Evolutionary conservation across 73 alveolate genomes (phyloP).

Genomic region (Paramecium biaurelia): DNA sequence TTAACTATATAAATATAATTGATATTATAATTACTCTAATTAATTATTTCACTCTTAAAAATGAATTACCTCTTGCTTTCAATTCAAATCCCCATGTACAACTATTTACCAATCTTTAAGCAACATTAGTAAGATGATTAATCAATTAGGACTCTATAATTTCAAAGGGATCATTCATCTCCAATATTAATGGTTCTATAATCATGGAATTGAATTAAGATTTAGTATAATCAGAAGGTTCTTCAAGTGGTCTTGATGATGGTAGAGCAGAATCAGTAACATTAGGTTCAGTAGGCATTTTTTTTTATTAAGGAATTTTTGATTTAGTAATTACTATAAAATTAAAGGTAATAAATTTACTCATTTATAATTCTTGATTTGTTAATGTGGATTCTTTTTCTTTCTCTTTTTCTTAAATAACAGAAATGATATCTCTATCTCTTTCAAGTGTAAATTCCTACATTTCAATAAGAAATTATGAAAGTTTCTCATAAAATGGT

Average conservation of each 20-base stretch:
- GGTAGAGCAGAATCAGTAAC: slow-evolving; percentile 13
- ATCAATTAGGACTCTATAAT: neutral
- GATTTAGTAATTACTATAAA: slow-evolving; percentile 23
- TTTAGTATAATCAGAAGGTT: neutral
- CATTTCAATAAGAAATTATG: neutral
- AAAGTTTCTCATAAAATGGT: neutral
- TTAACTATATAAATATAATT: neutral
- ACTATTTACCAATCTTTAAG: neutral
- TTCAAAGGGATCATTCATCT: neutral
- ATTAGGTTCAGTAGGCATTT: slow-evolving; percentile 30
- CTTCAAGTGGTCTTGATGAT: neutral
- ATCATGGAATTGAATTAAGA: neutral
- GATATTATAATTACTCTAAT: neutral
- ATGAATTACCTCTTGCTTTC: neutral
- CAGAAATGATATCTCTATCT: neutral
- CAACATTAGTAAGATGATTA: neutral
- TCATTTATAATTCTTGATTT: neutral
- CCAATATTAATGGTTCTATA: neutral
- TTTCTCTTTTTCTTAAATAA: neutral
- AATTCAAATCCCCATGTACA: slow-evolving; percentile 49
- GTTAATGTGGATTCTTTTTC: neutral
- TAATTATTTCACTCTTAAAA: neutral
- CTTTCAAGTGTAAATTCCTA: slow-evolving; percentile 2
- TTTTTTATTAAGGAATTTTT: neutral
- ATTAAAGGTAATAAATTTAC: neutral